Percentiles rank a stretch among this genome's conserved stretches.
Evolutionary conservation across 2,329 filamentous ascomycete species (phyloP).

Genomic region (Exophiala sp.): DNA sequence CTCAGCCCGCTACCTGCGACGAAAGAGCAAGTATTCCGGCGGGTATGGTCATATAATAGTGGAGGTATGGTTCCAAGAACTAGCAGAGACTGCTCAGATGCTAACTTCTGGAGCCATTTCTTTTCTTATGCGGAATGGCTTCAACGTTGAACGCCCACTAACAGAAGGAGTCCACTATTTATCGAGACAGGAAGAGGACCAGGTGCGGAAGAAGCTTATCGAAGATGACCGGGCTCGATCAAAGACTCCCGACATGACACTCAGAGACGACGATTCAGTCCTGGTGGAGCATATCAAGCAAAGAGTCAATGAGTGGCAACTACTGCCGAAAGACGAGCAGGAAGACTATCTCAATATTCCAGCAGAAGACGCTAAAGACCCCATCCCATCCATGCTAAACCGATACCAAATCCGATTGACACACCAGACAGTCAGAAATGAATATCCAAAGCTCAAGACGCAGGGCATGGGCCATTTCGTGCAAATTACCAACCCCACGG

Average conservation of each 20-base stretch:
- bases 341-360: constrained; percentile 47
- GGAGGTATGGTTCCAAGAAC: constrained; percentile 37
- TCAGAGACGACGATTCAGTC: constrained; percentile 53
- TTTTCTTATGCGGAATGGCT: constrained; percentile 59
- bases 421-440: constrained; percentile 62
- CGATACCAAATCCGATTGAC: constrained; percentile 63
- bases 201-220: constrained; percentile 44
- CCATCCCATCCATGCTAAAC: constrained; percentile 41
- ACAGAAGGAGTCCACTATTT: constrained; percentile 59
- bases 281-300: constrained; percentile 40
- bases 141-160: constrained; percentile 57
- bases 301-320: constrained; percentile 44
- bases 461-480: constrained; percentile 38
- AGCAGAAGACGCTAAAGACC: constrained; percentile 26
- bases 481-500: constrained; percentile 39
- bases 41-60: constrained; percentile 58
- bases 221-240: constrained; percentile 37
- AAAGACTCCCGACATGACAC: constrained; percentile 42
- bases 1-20: constrained; percentile 54
- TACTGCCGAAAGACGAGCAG: constrained; percentile 36
- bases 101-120: constrained; percentile 48
- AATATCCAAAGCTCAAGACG: constrained; percentile 48
- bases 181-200: constrained; percentile 55
- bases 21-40: constrained; percentile 55
- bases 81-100: neutral